These are phyloP conservation scores for Gastrolobium villosum DNA, from an alignment of 306 rosid genomes.

Conservation along the genomic window DNA sequence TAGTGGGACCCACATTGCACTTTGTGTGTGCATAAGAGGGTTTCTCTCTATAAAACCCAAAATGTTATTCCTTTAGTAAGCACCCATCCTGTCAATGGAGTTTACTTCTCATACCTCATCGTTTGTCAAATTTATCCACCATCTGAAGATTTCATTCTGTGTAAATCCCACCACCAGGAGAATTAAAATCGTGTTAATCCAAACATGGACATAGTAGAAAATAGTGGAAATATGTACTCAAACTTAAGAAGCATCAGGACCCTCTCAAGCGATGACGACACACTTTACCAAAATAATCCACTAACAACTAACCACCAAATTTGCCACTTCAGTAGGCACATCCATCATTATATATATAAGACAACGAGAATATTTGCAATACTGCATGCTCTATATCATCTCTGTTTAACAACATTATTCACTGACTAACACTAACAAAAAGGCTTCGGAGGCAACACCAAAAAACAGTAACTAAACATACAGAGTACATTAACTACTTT, in stretches of 20 bases:
- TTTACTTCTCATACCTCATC: too few species aligned
- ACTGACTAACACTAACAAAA: background rate
- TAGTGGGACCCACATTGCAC: too few species aligned
- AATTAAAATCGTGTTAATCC: background rate
- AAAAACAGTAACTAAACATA: background rate
- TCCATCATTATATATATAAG: background rate
- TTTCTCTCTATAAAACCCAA: too few species aligned
- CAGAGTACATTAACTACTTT: background rate
- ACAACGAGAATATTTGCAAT: background rate
- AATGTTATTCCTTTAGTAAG: too few species aligned
- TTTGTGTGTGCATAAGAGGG: too few species aligned
- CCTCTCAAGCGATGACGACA: background rate
- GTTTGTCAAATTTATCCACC: too few species aligned
- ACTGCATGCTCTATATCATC: constrained; percentile 1
- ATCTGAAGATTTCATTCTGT: background rate
- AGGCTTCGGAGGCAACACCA: background rate
- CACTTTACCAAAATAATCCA: background rate
- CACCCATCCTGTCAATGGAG: too few species aligned
- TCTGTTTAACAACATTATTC: constrained; percentile 14
- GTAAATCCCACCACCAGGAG: background rate
- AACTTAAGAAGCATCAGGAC: background rate
- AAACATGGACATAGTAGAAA: constrained; percentile 18
- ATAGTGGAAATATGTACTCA: background rate
- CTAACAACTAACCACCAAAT: background rate
- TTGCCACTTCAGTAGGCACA: background rate